Percentiles rank a stretch among this genome's conserved stretches.
Evolutionary conservation across 1,284 basidiomycete species (phyloP).

Genomic region (Bjerkandera adusta): DNA sequence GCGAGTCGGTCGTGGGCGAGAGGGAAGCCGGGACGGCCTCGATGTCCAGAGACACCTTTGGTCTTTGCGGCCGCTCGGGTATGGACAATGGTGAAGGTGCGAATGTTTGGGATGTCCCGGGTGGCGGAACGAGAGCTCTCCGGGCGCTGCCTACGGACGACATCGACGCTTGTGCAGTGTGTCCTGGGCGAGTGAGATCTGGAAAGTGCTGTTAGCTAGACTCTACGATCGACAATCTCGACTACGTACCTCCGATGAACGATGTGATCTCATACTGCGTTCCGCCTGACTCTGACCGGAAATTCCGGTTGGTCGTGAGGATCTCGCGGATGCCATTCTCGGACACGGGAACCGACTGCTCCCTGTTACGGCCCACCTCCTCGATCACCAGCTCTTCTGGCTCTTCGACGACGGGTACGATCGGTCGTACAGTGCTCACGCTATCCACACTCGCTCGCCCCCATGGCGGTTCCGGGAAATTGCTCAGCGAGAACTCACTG

Average conservation of each 20-base stretch:
- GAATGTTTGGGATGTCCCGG: no score
- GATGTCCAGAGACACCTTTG: no score
- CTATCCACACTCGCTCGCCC: constrained; percentile 23
- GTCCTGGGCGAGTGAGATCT: constrained; percentile 17
- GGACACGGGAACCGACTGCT: constrained; percentile 32
- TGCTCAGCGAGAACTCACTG: constrained; percentile 64
- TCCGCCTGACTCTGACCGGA: constrained; percentile 41
- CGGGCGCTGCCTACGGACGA: no score
- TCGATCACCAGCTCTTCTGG: constrained; percentile 20
- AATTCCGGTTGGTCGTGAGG: constrained; percentile 18
- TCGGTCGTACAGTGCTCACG: background rate
- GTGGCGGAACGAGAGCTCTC: no score
- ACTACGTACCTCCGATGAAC: constrained; percentile 63
- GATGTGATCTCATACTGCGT: constrained; percentile 74
- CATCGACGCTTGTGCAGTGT: constrained; percentile 7
- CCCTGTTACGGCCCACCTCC: no score
- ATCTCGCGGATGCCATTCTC: constrained; percentile 20
- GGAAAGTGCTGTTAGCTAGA: background rate
- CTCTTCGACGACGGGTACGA: no score
- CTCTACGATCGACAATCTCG: background rate
- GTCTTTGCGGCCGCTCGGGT: no score
- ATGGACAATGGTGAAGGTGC: no score
- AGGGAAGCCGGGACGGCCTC: no score
- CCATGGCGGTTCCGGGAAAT: constrained; percentile 64
- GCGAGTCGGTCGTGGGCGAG: no score